Evolutionary conservation across 179 eudicot species (phyloP).

Genomic region (Gypsophila paniculata): DNA sequence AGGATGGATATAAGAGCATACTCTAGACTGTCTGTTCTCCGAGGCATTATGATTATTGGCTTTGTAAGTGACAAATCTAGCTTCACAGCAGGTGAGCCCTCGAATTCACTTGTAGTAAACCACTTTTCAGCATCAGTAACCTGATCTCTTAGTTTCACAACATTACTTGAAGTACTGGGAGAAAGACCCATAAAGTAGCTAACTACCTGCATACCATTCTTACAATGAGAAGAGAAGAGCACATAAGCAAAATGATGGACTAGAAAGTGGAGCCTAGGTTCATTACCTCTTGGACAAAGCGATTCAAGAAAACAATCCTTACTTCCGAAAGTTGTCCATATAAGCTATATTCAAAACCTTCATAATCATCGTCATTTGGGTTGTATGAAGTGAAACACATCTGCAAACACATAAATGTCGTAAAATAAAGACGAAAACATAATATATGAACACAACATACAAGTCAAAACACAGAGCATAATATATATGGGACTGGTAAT

Average conservation of each 20-base stretch:
- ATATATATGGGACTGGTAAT: neutral
- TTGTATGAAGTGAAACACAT: conserved; percentile 63
- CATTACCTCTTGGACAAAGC: conserved; percentile 88
- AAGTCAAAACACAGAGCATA: conserved; percentile 4
- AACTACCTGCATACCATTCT: conserved; percentile 42
- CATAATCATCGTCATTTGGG: conserved; percentile 75
- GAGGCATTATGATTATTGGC: conserved; percentile 94
- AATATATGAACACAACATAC: conserved; percentile 11
- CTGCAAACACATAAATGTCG: conserved; percentile 39
- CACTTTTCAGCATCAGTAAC: conserved; percentile 80
- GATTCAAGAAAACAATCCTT: conserved; percentile 78
- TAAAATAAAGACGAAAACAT: conserved; percentile 7
- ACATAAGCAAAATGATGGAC: conserved; percentile 3
- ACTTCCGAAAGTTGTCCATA: conserved; percentile 91
- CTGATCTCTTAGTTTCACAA: conserved; percentile 71
- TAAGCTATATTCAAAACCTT: conserved; percentile 86
- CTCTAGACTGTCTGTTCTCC: conserved; percentile 79
- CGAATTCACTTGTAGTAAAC: conserved; percentile 79
- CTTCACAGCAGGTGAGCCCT: conserved; percentile 92
- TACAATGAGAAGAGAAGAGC: conserved; percentile 18
- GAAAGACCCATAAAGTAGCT: conserved; percentile 89
- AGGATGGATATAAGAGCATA: conserved; percentile 31
- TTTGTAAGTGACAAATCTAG: conserved; percentile 76
- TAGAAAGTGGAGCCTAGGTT: conserved; percentile 10
- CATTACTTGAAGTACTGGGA: conserved; percentile 57